phyloP scores from a whole-genome alignment of 208 protist species.

The Trypanosoma platydactyli region DNA sequence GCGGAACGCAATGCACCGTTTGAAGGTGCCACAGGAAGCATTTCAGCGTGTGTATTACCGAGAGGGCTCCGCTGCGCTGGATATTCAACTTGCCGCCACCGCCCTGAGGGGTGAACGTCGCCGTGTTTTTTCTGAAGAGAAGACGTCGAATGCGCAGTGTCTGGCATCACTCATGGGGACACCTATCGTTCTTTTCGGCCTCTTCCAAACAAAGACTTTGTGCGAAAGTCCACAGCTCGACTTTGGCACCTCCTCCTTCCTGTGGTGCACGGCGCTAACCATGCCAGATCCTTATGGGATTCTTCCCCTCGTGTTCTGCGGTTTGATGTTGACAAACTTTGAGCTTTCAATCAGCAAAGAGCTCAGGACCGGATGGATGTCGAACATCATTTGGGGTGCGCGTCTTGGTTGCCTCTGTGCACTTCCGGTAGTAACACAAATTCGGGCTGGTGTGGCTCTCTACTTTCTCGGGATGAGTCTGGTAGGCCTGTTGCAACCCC shows the following conservation, averaged over 20 bases:
- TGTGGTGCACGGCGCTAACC: constrained; percentile 73
- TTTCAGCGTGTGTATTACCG: constrained; percentile 85
- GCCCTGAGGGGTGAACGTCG: constrained; percentile 75
- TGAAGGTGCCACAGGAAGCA: constrained; percentile 63
- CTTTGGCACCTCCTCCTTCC: constrained; percentile 68
- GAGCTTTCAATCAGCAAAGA: constrained; percentile 77
- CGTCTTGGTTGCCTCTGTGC: constrained; percentile 72
- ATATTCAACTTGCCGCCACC: constrained; percentile 78
- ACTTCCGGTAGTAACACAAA: constrained; percentile 50
- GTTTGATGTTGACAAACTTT: constrained; percentile 80
- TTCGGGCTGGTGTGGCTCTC: constrained; percentile 81
- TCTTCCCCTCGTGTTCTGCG: constrained; percentile 63
- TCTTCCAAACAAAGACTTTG: constrained; percentile 58
- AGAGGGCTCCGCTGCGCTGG: constrained; percentile 52
- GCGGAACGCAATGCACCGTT: constrained; percentile 67
- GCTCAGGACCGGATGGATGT: constrained; percentile 74
- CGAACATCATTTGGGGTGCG: constrained; percentile 80
- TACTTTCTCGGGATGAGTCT: constrained; percentile 88
- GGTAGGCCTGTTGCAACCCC: constrained; percentile 75
- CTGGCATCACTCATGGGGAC: constrained; percentile 60
- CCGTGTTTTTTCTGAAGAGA: constrained; percentile 63
- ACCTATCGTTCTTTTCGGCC: constrained; percentile 63
- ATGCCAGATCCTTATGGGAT: constrained; percentile 74
- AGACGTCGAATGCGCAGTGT: constrained; percentile 73
- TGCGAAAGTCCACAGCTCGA: constrained; percentile 60